Conservation (phyloP, 2,329 filamentous ascomycete species). For the Penicillium sp. region DNA sequence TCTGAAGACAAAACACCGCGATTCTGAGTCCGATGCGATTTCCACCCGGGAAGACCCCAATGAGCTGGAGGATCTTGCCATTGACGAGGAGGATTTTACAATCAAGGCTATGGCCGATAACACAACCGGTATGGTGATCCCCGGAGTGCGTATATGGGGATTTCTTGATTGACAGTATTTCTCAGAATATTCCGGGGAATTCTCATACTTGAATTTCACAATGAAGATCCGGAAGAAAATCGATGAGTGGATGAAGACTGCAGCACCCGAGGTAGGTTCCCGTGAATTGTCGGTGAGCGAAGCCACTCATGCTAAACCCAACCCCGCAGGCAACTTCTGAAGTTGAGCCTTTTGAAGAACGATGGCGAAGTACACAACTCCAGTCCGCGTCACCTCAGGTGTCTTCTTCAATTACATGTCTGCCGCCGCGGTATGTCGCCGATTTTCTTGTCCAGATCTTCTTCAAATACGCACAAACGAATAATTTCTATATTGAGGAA, state of each 20-base stretch:
- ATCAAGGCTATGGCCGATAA: constrained; percentile 42
- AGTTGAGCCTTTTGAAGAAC: constrained; percentile 41
- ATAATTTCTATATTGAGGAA: constrained; percentile 46
- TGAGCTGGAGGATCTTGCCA: constrained; percentile 41
- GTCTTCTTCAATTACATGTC: constrained; percentile 38
- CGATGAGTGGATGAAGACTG: constrained; percentile 43
- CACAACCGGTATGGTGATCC: constrained; percentile 35
- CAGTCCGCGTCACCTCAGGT: constrained; percentile 41
- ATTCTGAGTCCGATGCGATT: constrained; percentile 31
- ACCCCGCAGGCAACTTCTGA: constrained; percentile 34
- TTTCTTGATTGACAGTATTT: not conserved
- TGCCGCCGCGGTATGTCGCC: constrained; percentile 45
- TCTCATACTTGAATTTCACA: constrained; percentile 46
- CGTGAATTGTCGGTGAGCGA: not conserved
- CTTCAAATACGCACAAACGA: constrained; percentile 45
- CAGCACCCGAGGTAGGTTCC: constrained; percentile 35
- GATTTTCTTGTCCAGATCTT: constrained; percentile 45
- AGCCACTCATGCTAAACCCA: constrained; percentile 8
- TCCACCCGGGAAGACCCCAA: constrained; percentile 34
- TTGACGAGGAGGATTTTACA: constrained; percentile 43
- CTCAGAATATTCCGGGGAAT: constrained; percentile 46
- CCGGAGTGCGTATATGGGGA: too few species aligned
- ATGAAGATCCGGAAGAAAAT: constrained; percentile 45
- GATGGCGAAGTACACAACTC: constrained; percentile 44
- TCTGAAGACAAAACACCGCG: constrained; percentile 39